Base-by-base conservation (phyloP, 148 eudicot genomes). In the Cornus florida region DNA sequence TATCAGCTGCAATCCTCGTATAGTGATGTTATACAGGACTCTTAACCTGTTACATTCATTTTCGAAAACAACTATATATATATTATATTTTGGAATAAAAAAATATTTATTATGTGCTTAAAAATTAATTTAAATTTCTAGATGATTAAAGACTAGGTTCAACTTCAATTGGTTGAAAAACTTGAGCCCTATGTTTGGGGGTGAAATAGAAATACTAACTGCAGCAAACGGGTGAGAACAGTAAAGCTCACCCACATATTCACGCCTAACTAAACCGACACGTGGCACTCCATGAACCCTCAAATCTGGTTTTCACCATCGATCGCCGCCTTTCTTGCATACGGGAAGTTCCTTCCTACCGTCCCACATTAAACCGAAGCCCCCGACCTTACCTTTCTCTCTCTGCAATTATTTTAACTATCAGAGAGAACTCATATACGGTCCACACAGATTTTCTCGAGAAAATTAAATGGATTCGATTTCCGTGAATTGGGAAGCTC, bases 401-500 rank as follows among this genome's bases (percentile, higher is more conserved):
- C 77, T 19, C 70, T 65, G 7, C n/a, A 16, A 31, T 16, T 20
- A 70, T 6, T 2, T 9, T 28, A 1, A 33, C 19, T 3, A 74
- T 59, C 76, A 7, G 6, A 72, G 1, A 4, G 7, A 43, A 43
- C 72, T 31, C 59, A 17, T 22, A 43, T 0, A 43, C 48, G 48
- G 48, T 43, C 48, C 4, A 23, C 74, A 56, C 43, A 20, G 43
- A 16, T 5, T 0, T 35, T 28, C 24, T 16, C 10, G 11, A 11
- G 22, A 33, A 53, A 33, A 5, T 6, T 7, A 57, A 20, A 81
- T 89, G 90, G 89, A 88, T 38, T 76, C 91, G 19, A 74, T 81
- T 53, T 83, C 92, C 2, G 94, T 95, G 46, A 95, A 95, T 83
- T 93, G 97, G 99, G 97, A 95, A 78, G 88, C 93, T 19, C 85